phyloP scores from a whole-genome alignment of 768 basidiomycete genomes.

The Calocybe gangraenosa region DNA sequence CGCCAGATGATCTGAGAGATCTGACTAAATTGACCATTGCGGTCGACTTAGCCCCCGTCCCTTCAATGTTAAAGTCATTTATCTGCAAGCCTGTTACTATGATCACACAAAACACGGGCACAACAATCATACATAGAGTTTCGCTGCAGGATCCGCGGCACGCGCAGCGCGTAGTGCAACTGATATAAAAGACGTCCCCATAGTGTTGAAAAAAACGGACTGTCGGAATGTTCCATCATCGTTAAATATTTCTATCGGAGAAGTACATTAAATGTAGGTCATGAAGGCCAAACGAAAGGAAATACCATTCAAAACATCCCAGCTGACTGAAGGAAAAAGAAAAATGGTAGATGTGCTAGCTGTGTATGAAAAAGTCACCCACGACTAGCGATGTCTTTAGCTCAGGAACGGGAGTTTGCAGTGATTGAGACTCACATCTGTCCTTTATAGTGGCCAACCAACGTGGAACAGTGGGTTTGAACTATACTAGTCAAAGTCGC shows the following conservation, averaged over 20 bases:
- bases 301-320: constrained; percentile 41
- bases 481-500: constrained; percentile 40
- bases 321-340: constrained; percentile 26
- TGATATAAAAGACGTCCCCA: constrained; percentile 44
- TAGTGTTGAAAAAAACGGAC: constrained; percentile 49
- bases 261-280: background rate
- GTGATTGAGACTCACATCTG: constrained; percentile 32
- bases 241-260: constrained; percentile 47
- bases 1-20: constrained; percentile 37
- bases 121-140: constrained; percentile 42
- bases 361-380: background rate
- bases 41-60: constrained; percentile 47
- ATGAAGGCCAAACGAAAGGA: background rate
- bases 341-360: background rate
- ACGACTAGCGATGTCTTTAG: constrained; percentile 1
- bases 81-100: constrained; percentile 19
- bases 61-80: constrained; percentile 38
- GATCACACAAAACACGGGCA: background rate
- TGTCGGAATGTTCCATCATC: constrained; percentile 55
- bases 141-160: constrained; percentile 50
- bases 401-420: background rate
- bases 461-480: constrained; percentile 42
- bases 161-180: constrained; percentile 51
- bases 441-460: constrained; percentile 53
- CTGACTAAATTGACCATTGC: constrained; percentile 51